phyloP scores from a whole-genome alignment of 768 basidiomycete species.

The Tricholoma matsutake region DNA sequence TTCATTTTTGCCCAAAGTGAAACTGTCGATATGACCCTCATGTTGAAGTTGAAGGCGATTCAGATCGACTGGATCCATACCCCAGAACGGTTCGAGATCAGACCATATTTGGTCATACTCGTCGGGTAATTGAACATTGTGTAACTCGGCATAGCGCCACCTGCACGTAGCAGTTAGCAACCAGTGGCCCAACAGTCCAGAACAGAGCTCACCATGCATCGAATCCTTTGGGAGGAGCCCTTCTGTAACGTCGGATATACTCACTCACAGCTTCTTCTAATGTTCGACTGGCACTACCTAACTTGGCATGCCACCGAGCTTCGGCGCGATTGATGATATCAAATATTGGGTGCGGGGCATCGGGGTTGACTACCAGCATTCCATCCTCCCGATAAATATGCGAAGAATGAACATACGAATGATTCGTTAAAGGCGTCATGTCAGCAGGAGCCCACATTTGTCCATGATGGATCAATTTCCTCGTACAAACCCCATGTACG shows the following conservation, averaged over 20 bases:
- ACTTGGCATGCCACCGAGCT: slow-evolving; percentile 8
- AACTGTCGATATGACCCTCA: slow-evolving; percentile 31
- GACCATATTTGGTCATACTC: slow-evolving; percentile 45
- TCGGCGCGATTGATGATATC: slow-evolving; percentile 26
- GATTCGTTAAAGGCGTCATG: background rate
- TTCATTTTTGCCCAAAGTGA: slow-evolving; percentile 32
- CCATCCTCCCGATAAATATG: background rate
- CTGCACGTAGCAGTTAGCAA: slow-evolving; percentile 13
- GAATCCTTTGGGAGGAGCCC: background rate
- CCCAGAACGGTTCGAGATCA: slow-evolving; percentile 44
- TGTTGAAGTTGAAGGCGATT: slow-evolving; percentile 27
- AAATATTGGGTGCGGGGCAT: background rate
- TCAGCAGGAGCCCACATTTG: background rate
- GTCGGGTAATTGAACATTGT: slow-evolving; percentile 42
- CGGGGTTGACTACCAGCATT: background rate
- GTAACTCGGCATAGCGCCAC: slow-evolving; percentile 51
- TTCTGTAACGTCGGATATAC: background rate
- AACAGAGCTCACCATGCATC: background rate
- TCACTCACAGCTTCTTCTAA: background rate
- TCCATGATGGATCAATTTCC: background rate
- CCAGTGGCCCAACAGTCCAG: background rate
- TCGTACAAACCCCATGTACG: background rate
- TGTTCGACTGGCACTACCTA: background rate
- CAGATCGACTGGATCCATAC: slow-evolving; percentile 32
- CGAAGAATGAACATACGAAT: background rate